These are phyloP conservation scores for Babesia bigemina DNA, from an alignment of 169 alveolate genomes.

Conservation along the genomic window DNA sequence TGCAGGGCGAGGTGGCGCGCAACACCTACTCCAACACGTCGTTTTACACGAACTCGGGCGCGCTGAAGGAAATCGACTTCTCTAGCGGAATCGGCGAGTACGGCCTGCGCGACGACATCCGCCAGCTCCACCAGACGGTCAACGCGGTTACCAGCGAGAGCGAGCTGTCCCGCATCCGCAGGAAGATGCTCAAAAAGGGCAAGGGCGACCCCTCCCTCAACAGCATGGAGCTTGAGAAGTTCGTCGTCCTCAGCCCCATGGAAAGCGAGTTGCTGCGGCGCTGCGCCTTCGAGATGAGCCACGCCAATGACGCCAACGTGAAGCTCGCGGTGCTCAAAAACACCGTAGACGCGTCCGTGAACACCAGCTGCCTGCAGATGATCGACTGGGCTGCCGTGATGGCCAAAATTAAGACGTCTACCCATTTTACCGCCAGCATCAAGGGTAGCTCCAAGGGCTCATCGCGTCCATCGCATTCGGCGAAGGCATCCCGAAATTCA, in stretches of 20 bases:
- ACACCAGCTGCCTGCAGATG: constrained; percentile 8
- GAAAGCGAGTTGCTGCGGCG: constrained; percentile 55
- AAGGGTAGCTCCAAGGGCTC: constrained; percentile 1
- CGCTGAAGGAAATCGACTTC: constrained; percentile 19
- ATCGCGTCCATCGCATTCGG: background rate
- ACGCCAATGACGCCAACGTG: constrained; percentile 22
- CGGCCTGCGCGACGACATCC: constrained; percentile 45
- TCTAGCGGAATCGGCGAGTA: constrained; percentile 31
- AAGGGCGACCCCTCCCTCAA: constrained; percentile 19
- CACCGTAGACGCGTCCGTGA: constrained; percentile 2
- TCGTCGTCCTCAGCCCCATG: constrained; percentile 9
- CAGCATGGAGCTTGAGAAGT: constrained; percentile 36
- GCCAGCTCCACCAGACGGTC: constrained; percentile 12
- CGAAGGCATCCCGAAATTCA: background rate
- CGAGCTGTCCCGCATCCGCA: constrained; percentile 5
- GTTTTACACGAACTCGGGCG: background rate
- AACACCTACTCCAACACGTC: background rate
- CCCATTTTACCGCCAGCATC: background rate
- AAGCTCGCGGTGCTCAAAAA: constrained; percentile 24
- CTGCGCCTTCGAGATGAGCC: constrained; percentile 42
- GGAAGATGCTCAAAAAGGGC: constrained; percentile 6
- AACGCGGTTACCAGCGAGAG: constrained; percentile 2
- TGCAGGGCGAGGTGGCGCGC: constrained; percentile 5
- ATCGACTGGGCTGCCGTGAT: constrained; percentile 16
- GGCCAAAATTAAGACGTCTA: background rate